A percentile compares a stretch with the other conserved stretches of the same genome.
phyloP scores from a whole-genome alignment of 2,329 filamentous ascomycete species.

The Ophiostoma pallidulum region DNA sequence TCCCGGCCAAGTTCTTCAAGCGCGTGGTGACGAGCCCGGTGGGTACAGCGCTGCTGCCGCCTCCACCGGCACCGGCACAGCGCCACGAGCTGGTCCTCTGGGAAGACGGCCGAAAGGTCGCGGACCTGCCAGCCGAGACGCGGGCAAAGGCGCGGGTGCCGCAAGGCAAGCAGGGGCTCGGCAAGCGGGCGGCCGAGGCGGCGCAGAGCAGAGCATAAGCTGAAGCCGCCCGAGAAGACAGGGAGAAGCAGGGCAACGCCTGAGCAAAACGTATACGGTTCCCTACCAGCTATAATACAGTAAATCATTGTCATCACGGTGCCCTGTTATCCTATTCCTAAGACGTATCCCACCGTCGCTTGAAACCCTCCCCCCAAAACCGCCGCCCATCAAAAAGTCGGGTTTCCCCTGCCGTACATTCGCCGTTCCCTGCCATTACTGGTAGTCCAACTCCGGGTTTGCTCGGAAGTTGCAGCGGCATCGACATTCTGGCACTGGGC shows the following conservation, averaged over 20 bases:
- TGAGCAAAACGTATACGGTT: no score
- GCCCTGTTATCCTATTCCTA: no score
- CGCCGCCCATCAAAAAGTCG: no score
- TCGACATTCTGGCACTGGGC: slow-evolving; percentile 58
- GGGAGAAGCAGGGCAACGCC: no score
- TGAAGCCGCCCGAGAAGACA: no score
- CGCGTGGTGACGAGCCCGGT: slow-evolving; percentile 55
- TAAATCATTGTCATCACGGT: no score
- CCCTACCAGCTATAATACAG: no score
- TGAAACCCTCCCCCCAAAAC: no score
- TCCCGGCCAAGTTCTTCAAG: slow-evolving; percentile 60
- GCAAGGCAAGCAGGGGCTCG: slow-evolving; percentile 31
- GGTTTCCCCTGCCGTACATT: no score
- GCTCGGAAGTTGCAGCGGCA: slow-evolving; percentile 55
- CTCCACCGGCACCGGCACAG: neutral
- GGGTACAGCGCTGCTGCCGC: slow-evolving; percentile 23
- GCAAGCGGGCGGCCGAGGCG: neutral
- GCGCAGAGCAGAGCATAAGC: neutral
- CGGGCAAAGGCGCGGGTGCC: slow-evolving; percentile 34
- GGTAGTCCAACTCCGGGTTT: slow-evolving; percentile 50
- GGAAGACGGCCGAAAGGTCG: slow-evolving; percentile 56
- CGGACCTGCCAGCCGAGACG: slow-evolving; percentile 55
- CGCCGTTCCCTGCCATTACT: slow-evolving; percentile 19
- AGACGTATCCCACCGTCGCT: no score
- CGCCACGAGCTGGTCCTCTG: slow-evolving; percentile 46